Base-by-base conservation (phyloP, 805 yeast genomes). In the Jamesozyma gamospora region DNA sequence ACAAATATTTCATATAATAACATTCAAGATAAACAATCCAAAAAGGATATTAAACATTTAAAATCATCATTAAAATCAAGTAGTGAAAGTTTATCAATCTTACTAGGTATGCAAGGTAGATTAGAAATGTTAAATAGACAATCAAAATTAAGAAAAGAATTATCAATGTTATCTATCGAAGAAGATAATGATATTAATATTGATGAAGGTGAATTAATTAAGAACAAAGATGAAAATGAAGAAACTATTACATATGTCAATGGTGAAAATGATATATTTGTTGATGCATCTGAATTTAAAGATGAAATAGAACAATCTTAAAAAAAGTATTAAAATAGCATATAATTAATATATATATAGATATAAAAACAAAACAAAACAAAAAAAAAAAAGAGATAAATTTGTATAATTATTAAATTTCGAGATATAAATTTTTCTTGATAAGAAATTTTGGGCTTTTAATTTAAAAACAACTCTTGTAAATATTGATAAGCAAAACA, bases 101-200 rank as follows among this genome's bases (percentile, higher is more conserved):
- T 90, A 37, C 63, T 88, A 19, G 77, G 92, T 1, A 70, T 90
- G 25, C 94, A 88, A 58, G 98, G 98, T 35, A 75, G 92, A 47
- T 66, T 90, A 35, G 82, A 80, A 52, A 70, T 90, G 58, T 68
- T 90, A 32, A 73, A 73, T 47, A 73, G 86, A 3, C 97, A 90
- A 62, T 70, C 85, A 10, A 71, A 74, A 41, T 64, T 90, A 47
- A 77, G 96, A 53, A 59, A 62, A 29, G 78, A 72, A 33, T 63
- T 72, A 51, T 56, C 65, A 35, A 66, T 59, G 40, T 49, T 65
- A 41, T 53, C 59, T 37, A 55, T 61, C n/a, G 58, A 53, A 48
- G 60, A 53, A 41, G 44, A 40, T 6, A 26, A 46, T 19, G 58
- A 51, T 4, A 56, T 52, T 5, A 44, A 41, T 31, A 67, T 52